Base-by-base conservation (phyloP, 768 basidiomycete genomes). In the Suillus placidus region DNA sequence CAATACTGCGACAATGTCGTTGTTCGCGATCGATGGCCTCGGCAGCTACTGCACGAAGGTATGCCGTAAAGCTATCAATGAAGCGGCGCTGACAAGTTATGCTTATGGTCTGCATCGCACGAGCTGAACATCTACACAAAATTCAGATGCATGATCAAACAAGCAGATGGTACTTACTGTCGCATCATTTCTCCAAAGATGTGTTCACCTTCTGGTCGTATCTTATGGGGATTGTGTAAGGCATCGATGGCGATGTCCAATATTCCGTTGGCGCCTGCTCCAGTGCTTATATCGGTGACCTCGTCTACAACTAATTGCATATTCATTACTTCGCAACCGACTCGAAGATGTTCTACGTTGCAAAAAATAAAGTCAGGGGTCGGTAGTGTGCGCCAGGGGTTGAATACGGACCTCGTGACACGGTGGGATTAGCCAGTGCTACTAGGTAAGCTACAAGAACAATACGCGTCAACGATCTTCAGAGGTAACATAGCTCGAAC, bases 321-420 rank as follows among this genome's bases (percentile, higher is more conserved):
- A 65, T 75, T 71, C 72, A 78, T 79, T 30, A 78, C 61, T 42
- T 79, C 79, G 61, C 74, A 76, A 4, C 60, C 68, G 47, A 68
- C 68, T 18, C 77, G 72, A 26, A 73, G 57, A 23, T 68, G 52
- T 26, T 70, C 70, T 76, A 38, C 18, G 8, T 61, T 0, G 81
- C 16, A 6, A 5, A n/a, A n/a, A 37, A 34, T 52, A 72, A 34
- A 42, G 12, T 13, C 6, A 30, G 26, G 26, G 26, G 26, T 26
- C 26, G 2, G 26, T 26, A 12, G 45, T 30, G 26, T 12, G 38
- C 5, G 38, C 9, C 30, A 52, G n/a, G 16, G 51, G 5, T 32
- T 7, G 30, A 18, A 14, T 8, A 32, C 43, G 5, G 30, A 66
- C 62, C 66, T 45, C 54, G 34, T 35, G 66, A 37, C 14, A 62